phyloP scores from a whole-genome alignment of 2,329 filamentous ascomycete genomes.

The Fusarium bactridioides region DNA sequence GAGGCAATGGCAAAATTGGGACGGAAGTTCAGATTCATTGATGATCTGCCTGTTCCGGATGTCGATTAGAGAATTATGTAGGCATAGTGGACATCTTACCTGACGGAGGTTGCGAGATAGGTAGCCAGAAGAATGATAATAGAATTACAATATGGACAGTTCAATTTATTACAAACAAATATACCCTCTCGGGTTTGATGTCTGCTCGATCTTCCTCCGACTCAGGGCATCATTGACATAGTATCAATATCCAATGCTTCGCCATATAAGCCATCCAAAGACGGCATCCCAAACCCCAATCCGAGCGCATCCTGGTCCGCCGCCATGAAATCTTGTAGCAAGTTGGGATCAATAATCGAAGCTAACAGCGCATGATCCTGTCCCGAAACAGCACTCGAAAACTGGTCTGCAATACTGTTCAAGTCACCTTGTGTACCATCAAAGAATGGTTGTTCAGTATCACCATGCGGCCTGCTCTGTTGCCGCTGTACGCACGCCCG shows the following conservation, averaged over 20 bases:
- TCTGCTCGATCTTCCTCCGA: no score
- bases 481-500: not conserved
- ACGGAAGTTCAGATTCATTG: conserved; percentile 6
- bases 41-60: conserved; percentile 14
- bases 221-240: not conserved
- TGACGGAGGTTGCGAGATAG: fast-evolving
- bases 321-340: conserved; percentile 3
- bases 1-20: conserved; percentile 12
- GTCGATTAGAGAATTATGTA: not conserved
- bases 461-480: not conserved
- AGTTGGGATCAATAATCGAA: not conserved
- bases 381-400: not conserved
- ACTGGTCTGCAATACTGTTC: not conserved
- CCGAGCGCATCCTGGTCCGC: not conserved
- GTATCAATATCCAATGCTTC: not conserved
- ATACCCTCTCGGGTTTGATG: fast-evolving
- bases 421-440: not conserved
- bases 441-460: not conserved
- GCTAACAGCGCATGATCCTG: not conserved
- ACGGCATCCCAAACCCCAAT: not conserved
- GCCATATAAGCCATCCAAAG: not conserved
- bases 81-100: not conserved
- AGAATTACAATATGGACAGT: no score
- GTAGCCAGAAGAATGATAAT: not conserved
- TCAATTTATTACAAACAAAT: not conserved